Conservation (phyloP, 1,284 basidiomycete genomes). For the Cystobasidium pallidum region DNA sequence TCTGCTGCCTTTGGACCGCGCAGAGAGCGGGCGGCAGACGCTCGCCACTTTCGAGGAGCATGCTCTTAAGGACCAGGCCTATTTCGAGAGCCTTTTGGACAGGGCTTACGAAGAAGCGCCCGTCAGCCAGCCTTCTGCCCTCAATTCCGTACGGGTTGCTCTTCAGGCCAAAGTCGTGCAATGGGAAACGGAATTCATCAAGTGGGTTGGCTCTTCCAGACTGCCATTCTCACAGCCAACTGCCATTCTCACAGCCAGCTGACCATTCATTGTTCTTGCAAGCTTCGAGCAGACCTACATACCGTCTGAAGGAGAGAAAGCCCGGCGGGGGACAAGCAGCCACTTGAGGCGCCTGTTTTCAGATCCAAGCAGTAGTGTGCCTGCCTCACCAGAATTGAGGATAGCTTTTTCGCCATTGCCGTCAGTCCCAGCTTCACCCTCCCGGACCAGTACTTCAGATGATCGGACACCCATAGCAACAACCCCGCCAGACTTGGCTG, state of each 20-base stretch:
- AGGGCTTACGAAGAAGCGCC: slow-evolving; percentile 76
- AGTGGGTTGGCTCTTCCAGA: slow-evolving; percentile 53
- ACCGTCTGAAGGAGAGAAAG: slow-evolving; percentile 59
- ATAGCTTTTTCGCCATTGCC: slow-evolving; percentile 47
- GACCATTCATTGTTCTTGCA: too few relatives aligned
- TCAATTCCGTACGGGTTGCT: slow-evolving; percentile 83
- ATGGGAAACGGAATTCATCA: slow-evolving; percentile 83
- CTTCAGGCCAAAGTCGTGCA: slow-evolving; percentile 94
- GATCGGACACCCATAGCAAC: slow-evolving; percentile 11
- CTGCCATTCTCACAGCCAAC: not conserved
- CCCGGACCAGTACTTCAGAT: slow-evolving; percentile 10
- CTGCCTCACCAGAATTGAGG: slow-evolving; percentile 52
- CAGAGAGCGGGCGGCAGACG: slow-evolving; percentile 47
- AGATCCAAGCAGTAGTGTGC: slow-evolving; percentile 56
- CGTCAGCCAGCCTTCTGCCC: slow-evolving; percentile 78
- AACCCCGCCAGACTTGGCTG: not conserved
- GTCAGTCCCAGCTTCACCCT: slow-evolving; percentile 42
- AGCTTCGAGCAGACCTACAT: slow-evolving; percentile 55
- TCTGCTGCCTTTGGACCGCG: slow-evolving; percentile 47
- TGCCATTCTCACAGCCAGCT: too few relatives aligned
- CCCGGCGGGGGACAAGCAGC: slow-evolving; percentile 55
- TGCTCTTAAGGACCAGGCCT: slow-evolving; percentile 58
- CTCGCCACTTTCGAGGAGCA: slow-evolving; percentile 45
- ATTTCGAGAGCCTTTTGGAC: slow-evolving; percentile 76
- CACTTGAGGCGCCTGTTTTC: slow-evolving; percentile 62